These are phyloP conservation scores for Lepraria neglecta DNA, from an alignment of 495 filamentous ascomycete species.

Conservation along the genomic window DNA sequence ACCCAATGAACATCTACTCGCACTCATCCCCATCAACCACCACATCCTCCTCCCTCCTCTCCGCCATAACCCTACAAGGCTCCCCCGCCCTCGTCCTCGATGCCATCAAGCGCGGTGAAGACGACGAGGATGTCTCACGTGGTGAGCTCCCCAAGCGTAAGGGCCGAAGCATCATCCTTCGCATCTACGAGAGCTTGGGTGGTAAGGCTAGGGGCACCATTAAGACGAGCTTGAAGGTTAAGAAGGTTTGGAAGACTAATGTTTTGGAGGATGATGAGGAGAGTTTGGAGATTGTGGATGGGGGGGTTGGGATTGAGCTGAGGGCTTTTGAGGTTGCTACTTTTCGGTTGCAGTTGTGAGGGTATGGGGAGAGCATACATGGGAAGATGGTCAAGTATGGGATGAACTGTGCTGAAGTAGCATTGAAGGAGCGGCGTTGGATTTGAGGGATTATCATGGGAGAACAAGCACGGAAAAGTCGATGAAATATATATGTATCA, in stretches of 20 bases:
- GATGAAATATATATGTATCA: too few relatives aligned
- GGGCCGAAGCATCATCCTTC: conserved; percentile 71
- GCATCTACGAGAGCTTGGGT: conserved; percentile 88
- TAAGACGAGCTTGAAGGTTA: conserved; percentile 58
- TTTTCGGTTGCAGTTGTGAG: conserved; percentile 64
- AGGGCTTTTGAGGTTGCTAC: conserved; percentile 88
- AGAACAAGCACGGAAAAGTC: too few relatives aligned
- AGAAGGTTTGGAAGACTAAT: conserved; percentile 75
- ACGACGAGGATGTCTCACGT: conserved; percentile 79
- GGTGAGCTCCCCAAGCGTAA: conserved; percentile 61
- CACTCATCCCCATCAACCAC: conserved; percentile 34
- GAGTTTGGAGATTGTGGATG: conserved; percentile 40
- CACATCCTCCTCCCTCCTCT: conserved; percentile 37
- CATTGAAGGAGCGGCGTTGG: too few relatives aligned
- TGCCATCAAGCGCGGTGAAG: conserved; percentile 85
- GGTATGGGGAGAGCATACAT: too few relatives aligned
- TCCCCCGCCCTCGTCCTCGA: conserved; percentile 66
- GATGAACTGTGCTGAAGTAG: too few relatives aligned
- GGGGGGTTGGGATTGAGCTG: conserved; percentile 52
- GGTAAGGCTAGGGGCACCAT: conserved; percentile 66
- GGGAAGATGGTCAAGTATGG: too few relatives aligned
- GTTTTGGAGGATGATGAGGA: conserved; percentile 55
- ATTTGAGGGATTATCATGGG: too few relatives aligned
- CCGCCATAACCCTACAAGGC: conserved; percentile 50
- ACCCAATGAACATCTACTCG: conserved; percentile 52